Evolutionary conservation across 768 basidiomycete species (phyloP), one percentile per base, ranked within the genome.

Genomic region (Gelatoporia subvermispora): DNA sequence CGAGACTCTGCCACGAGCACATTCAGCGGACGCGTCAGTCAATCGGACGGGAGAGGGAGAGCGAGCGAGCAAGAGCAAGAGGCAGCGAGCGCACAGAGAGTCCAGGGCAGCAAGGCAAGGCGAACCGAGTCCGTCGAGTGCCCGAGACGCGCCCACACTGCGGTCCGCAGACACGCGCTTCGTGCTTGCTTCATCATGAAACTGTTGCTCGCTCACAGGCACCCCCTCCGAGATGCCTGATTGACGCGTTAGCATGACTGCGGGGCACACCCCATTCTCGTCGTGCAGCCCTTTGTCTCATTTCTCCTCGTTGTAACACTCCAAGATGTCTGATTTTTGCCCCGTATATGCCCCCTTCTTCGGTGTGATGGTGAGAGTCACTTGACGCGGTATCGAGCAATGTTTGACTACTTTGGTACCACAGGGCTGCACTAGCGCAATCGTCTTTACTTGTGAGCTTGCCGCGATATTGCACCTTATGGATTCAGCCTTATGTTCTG

Each of bases 261-360:
- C 28, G 23, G 41, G 23, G 8, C 41, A 25, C 25, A 22, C 39
- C 3, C 11, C 39, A 3, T 43, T n/a, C n/a, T 43, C 24, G 10
- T 43, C 41, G 23, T 13, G 28, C 28, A 31, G 28, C 28, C 28
- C 28, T n/a, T n/a, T n/a, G n/a, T n/a, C n/a, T 31, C 28, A 5
- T 7, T 38, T 16, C 8, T n/a, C 5, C 37, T 16, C 15, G n/a
- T 38, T 38, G n/a, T 20, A 38, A 16, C 20, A 20, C 15, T 28
- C 41, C 42, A 50, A 3, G 51, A 85, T 85, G 82, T 81, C 86
- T 63, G 89, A 92, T 60, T 73, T 87, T 54, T 93, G 89, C 69
- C 89, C 89, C 17, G 93, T 95, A 45, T 98, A 98, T 71, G 89
- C 95, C 49, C 95, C 95, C 58, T 98, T 97, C 77, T 99, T 99